A percentile compares a stretch with the other conserved stretches of the same genome.
phyloP scores from a whole-genome alignment of 108 stramenopile species.

The Pseudonitzschia pungens region DNA sequence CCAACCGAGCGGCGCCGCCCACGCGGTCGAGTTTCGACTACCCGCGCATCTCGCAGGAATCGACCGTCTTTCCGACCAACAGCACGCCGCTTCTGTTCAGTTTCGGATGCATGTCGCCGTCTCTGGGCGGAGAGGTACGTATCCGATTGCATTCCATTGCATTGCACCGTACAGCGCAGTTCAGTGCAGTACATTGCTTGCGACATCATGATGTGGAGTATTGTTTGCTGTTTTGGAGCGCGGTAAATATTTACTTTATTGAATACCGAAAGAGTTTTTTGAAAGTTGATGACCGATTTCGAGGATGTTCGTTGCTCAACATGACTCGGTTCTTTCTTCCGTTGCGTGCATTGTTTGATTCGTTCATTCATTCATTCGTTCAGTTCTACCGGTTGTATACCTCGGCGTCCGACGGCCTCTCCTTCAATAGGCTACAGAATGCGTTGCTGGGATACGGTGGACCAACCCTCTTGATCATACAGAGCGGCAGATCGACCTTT shows the following conservation, averaged over 20 bases:
- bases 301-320: no score
- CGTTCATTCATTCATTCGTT: no score
- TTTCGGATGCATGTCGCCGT: conserved; percentile 52
- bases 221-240: no score
- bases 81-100: conserved; percentile 47
- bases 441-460: conserved; percentile 76
- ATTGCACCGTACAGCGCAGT: no score
- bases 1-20: conserved; percentile 45
- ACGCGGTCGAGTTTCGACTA: conserved; percentile 58
- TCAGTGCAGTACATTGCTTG: no score
- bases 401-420: conserved; percentile 74
- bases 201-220: no score
- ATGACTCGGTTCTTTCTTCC: no score
- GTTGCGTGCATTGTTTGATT: no score
- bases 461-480: conserved; percentile 73
- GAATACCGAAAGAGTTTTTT: no score
- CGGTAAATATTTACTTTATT: no score
- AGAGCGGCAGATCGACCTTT: conserved; percentile 42
- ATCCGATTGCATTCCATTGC: conserved; percentile 19
- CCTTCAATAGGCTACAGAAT: conserved; percentile 77
- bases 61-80: conserved; percentile 34
- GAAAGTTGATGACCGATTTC: no score
- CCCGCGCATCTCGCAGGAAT: conserved; percentile 42
- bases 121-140: conserved; percentile 57
- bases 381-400: conserved; percentile 78